Percentiles rank a stretch among this genome's conserved stretches.
phyloP scores from a whole-genome alignment of 2,329 filamentous ascomycete species.

The Cordyceps cicadae region DNA sequence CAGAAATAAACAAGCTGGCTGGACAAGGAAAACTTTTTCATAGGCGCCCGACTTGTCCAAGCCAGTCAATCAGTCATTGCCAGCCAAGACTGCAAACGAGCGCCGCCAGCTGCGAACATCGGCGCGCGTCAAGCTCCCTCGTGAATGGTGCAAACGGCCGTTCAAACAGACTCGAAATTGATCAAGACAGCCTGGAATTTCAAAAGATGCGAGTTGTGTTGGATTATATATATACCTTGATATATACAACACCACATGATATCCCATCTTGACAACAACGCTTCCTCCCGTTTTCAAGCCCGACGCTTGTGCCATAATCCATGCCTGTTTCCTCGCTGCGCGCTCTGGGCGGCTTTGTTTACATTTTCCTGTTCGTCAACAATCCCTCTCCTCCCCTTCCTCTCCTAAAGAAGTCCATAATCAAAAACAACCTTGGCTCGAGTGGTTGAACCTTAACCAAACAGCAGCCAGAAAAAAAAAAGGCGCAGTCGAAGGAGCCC shows the following conservation, averaged over 20 bases:
- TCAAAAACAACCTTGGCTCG: background rate
- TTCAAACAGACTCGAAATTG: background rate
- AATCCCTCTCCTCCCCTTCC: background rate
- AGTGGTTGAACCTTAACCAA: background rate
- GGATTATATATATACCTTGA: background rate
- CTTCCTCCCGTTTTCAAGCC: background rate
- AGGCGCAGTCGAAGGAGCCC: background rate
- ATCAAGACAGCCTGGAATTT: background rate
- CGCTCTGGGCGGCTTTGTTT: background rate
- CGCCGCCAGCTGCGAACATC: background rate
- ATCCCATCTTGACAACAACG: background rate
- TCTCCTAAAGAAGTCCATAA: background rate
- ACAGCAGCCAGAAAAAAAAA: background rate
- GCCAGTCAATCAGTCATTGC: too few relatives aligned
- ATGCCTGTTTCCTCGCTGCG: background rate
- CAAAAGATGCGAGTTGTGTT: background rate
- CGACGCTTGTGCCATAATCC: background rate
- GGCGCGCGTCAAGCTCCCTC: background rate
- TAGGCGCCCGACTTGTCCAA: background rate
- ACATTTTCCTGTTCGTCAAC: background rate
- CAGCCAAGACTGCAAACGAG: background rate
- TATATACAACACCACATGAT: background rate
- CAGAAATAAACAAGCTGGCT: background rate
- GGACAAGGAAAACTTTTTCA: background rate
- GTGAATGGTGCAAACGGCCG: background rate